Evolutionary conservation across 768 basidiomycete genomes (phyloP).

Genomic region (Amanita polypyramis): DNA sequence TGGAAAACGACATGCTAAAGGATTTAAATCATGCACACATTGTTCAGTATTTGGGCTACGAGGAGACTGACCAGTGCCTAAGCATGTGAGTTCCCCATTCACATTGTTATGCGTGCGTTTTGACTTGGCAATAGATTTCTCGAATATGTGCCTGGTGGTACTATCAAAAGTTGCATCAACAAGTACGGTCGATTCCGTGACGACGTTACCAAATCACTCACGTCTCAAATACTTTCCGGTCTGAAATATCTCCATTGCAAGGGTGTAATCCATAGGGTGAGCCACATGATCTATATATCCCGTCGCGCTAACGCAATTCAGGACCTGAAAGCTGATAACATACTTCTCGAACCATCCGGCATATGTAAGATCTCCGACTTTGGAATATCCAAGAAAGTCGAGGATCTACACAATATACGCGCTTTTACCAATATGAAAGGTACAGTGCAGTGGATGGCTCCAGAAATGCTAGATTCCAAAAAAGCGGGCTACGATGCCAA

Average conservation of each 20-base stretch:
- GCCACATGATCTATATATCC: constrained; percentile 7
- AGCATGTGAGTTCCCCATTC: constrained; percentile 53
- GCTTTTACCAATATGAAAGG: constrained; percentile 78
- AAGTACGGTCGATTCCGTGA: constrained; percentile 79
- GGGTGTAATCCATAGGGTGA: constrained; percentile 79
- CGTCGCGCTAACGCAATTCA: constrained; percentile 16
- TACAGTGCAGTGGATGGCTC: constrained; percentile 95
- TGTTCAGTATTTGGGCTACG: constrained; percentile 86
- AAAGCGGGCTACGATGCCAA: constrained; percentile 83
- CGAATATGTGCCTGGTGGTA: constrained; percentile 95
- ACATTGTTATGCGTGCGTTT: neutral
- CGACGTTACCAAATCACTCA: constrained; percentile 77
- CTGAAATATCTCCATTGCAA: constrained; percentile 79
- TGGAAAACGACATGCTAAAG: constrained; percentile 80
- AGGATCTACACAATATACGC: constrained; percentile 48
- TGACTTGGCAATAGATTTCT: constrained; percentile 52
- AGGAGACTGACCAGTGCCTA: constrained; percentile 60
- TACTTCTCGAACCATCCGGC: constrained; percentile 77
- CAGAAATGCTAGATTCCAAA: constrained; percentile 65
- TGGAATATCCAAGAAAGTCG: constrained; percentile 88
- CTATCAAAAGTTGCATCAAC: constrained; percentile 66
- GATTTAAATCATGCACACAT: constrained; percentile 87
- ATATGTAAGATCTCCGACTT: constrained; percentile 95
- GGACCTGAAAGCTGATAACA: constrained; percentile 94
- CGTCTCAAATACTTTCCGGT: constrained; percentile 76